A percentile compares a stretch with the other conserved stretches of the same genome.
Conservation (phyloP, 129 eudicot species). For the Artemisia tridentata region DNA sequence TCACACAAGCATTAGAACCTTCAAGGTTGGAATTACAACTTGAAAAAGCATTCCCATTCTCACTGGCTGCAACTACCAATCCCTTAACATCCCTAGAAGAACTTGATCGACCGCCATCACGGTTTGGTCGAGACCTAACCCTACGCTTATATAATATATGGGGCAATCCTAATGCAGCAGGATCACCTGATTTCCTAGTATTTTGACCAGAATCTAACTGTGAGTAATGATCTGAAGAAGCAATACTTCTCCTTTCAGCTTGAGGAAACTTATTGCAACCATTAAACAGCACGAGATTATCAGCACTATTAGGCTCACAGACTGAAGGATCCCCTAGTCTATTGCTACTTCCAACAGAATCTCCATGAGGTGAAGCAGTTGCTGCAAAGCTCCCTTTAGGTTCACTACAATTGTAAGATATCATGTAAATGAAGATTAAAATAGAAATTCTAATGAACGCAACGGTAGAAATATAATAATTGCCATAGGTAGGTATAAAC, state of each 20-base stretch:
- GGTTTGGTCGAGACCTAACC: constrained; percentile 64
- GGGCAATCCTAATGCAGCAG: constrained; percentile 56
- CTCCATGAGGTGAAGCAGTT: constrained; percentile 80
- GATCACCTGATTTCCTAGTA: constrained; percentile 52
- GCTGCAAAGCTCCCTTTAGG: constrained; percentile 77
- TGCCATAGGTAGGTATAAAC: constrained; percentile 34
- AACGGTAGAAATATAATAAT: neutral
- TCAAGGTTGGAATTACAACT: neutral
- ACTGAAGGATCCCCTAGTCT: constrained; percentile 51
- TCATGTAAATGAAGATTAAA: neutral
- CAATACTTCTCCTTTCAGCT: constrained; percentile 40
- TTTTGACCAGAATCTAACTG: constrained; percentile 42
- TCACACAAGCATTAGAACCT: constrained; percentile 17
- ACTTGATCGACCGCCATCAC: constrained; percentile 59
- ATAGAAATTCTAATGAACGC: neutral
- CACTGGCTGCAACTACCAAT: constrained; percentile 27
- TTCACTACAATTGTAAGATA: constrained; percentile 54
- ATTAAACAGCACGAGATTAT: constrained; percentile 70
- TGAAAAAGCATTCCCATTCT: neutral
- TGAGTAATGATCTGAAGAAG: constrained; percentile 48
- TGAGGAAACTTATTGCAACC: constrained; percentile 51
- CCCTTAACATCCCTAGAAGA: constrained; percentile 52
- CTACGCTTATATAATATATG: constrained; percentile 77
- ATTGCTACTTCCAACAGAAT: constrained; percentile 90
- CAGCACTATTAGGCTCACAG: constrained; percentile 82